phyloP scores from a whole-genome alignment of 305 asterid genomes.

The Fraxinus paxiana region DNA sequence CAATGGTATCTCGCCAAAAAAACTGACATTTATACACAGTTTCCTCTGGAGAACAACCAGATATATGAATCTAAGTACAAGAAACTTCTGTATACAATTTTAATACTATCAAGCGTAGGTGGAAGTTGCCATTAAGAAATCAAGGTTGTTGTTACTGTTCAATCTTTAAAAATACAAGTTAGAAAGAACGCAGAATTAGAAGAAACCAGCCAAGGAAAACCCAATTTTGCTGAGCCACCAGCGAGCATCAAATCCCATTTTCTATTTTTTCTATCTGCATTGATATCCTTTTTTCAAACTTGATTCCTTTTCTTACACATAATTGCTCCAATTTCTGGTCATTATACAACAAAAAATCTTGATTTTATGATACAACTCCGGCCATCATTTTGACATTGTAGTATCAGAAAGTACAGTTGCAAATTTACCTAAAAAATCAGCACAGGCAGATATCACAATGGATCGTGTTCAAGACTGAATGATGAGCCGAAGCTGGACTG shows the following conservation, averaged over 20 bases:
- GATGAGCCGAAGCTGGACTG: conserved; percentile 12
- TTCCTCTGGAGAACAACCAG: not conserved
- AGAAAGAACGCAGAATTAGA: conserved; percentile 23
- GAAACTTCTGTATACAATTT: not conserved
- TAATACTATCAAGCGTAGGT: not conserved
- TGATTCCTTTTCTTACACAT: conserved; percentile 15
- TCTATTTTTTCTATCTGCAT: conserved; percentile 18
- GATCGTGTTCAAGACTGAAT: conserved; percentile 22
- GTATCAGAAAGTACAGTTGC: not conserved
- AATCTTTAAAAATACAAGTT: conserved; percentile 25
- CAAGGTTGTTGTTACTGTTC: conserved; percentile 11
- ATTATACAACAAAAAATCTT: conserved; percentile 20
- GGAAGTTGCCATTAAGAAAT: not conserved
- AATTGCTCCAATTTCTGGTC: conserved; percentile 24
- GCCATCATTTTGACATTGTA: not conserved
- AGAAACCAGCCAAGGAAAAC: not conserved
- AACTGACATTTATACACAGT: not conserved
- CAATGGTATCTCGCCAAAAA: not conserved
- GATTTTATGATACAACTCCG: not conserved
- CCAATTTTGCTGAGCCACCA: not conserved
- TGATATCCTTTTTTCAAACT: conserved; percentile 21
- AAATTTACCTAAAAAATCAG: conserved; percentile 21
- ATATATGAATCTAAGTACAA: not conserved
- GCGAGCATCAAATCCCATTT: conserved; percentile 4
- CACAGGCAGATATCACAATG: not conserved